Evolutionary conservation across 2,329 filamentous ascomycete genomes (phyloP), one percentile per base, ranked within the genome.

Genomic region (Paracamarosporium sp.): DNA sequence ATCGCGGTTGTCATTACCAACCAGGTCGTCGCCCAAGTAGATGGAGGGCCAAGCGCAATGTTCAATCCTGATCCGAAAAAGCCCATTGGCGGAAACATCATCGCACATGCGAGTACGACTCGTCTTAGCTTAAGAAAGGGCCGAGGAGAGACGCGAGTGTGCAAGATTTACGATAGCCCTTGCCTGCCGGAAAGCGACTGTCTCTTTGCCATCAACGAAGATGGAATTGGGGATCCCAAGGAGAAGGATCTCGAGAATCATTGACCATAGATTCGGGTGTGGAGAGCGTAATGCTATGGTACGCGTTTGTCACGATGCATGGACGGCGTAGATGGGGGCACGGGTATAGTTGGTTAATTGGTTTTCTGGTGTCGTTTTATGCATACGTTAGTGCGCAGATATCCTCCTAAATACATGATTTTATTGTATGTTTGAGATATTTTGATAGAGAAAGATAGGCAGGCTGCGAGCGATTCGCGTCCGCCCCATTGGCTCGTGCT

Each of bases 51-150:
- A 28, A 94, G 90, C 72, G 89, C 94, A 60, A 99, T 99, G 95
- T 99, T 97, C 83, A 99, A 99, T 68, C 95, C 96, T 0, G 96
- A 99, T 72, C 95, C 95, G 7, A 99, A 99, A 85, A 99, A 99
- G 78, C 95, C 95, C 0, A 97, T 99, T 74, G 95, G 95, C 66
- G 95, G 95, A 63, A 98, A 99, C 78, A 99, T 99, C 66, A 98
- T 99, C 74, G 95, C 96, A 2, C 95, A 99, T 76, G 93, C 95
- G 51, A 97, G 92, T 72, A 99, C 95, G 1, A 99, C 95, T 2
- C 86, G 95, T 71, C 85, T 99, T 68, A 97, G 93, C 71, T 78
- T 99, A 74, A 97, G 97, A 82, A 99, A 99, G 78, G 96, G 95
- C 1, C 86, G 95, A 54, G 95, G 86, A 28, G 95, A 99, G 83